Percentiles rank a stretch among this genome's conserved stretches.
phyloP scores from a whole-genome alignment of 1,284 basidiomycete species.

The Ceratobasidium sp. region DNA sequence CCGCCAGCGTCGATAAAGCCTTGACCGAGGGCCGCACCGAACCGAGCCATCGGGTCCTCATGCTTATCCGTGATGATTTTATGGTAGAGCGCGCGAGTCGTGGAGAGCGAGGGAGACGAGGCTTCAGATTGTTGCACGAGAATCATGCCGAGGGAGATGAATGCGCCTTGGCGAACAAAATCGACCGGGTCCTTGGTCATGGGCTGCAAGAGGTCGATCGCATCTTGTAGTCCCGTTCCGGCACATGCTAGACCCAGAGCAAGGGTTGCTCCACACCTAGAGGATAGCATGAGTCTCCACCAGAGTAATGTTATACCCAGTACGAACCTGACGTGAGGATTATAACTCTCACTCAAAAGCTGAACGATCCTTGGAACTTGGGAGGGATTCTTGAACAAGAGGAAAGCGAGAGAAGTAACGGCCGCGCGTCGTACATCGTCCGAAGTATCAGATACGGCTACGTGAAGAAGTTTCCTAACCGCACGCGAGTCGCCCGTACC shows the following conservation, averaged over 20 bases:
- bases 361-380: constrained; percentile 97
- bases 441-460: constrained; percentile 96
- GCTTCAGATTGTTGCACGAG: constrained; percentile 95
- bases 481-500: constrained; percentile 95
- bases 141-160: constrained; percentile 94
- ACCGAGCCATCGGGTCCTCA: constrained; percentile 97
- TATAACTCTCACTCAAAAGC: constrained; percentile 95
- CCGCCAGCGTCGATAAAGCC: constrained; percentile 97
- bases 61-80: constrained; percentile 95
- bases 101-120: constrained; percentile 81
- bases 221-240: constrained; percentile 89
- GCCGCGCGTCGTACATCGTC: constrained; percentile 96
- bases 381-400: constrained; percentile 93
- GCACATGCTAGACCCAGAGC: constrained; percentile 96
- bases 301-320: background rate
- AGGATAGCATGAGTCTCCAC: background rate
- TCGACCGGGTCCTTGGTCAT: constrained; percentile 98
- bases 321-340: constrained; percentile 85
- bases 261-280: constrained; percentile 86
- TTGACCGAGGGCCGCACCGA: constrained; percentile 93
- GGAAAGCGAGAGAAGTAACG: constrained; percentile 92
- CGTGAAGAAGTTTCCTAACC: constrained; percentile 89
- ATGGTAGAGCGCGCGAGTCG: constrained; percentile 83
- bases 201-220: constrained; percentile 93
- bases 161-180: constrained; percentile 97